Base-by-base conservation (phyloP, 768 basidiomycete genomes). In the Mycena pura region DNA sequence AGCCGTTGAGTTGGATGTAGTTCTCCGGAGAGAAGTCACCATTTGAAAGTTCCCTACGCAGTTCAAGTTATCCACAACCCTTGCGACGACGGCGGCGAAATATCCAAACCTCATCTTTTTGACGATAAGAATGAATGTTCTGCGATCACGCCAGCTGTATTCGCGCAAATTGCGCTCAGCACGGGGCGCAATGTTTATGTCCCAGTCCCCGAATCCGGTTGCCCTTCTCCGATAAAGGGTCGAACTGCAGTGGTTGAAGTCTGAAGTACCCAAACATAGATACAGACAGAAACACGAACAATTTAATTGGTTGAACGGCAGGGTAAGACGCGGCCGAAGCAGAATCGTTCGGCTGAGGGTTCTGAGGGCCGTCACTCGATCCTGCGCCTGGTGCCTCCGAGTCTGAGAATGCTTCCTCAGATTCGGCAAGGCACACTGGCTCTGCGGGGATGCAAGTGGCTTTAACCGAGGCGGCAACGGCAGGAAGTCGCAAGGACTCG, bases 11-110 rank as follows among this genome's bases (percentile, higher is more conserved):
- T 8, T 74, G 66, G 61, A 79, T 78, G 56, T 85, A 79, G 51
- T 85, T 84, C 27, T 78, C 77, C 4, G 74, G 70, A 2, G 83
- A 83, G 64, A 85, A 86, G 36, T 79, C 76, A 0, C 84, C 84
- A 0, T 77, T 73, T 0, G 83, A 85, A 6, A 85, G 73, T 47
- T 84, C 76, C 62, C 83, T 84, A 41, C 3, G 5, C 1, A 21
- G 19, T 64, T n/a, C 62, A 34, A 40, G 38, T 8, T 38, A 15
- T n/a, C 15, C 11, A 9, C 10, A 15, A 6, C 6, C 19, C n/a
- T 6, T 8, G 39, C 14, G 32, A 19, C 3, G 2, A 32, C 19
- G 46, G 27, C 13, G 8, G 34, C 8, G 28, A 44, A 51, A 11
- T 17, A 6, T 0, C 0, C 21, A 29, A 45, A 83, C 84, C 73